These are phyloP conservation scores for Wallacemonas collosoma DNA, from an alignment of 208 protist species.

Conservation along the genomic window DNA sequence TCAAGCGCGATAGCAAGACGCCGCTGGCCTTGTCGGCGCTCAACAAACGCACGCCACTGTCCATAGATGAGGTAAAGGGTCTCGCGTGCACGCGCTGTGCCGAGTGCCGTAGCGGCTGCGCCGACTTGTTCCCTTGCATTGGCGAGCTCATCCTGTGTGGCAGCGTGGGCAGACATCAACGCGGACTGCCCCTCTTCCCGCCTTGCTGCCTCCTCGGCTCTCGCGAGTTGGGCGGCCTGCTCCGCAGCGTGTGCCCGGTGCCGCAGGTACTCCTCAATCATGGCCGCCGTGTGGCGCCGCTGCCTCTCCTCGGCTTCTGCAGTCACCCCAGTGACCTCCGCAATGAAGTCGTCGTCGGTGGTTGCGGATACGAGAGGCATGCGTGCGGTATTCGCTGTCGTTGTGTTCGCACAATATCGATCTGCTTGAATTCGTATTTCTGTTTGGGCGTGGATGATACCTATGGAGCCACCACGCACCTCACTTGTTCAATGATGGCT, in stretches of 20 bases:
- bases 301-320: conserved; percentile 14
- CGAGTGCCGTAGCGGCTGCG: conserved; percentile 12
- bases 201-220: conserved; percentile 7
- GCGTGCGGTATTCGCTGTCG: neutral
- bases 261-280: conserved; percentile 71
- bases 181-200: neutral
- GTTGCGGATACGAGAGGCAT: conserved; percentile 50
- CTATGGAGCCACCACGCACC: too few species aligned
- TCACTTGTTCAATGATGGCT: too few species aligned
- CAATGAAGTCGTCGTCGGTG: conserved; percentile 52
- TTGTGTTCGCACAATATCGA: neutral
- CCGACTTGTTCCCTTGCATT: conserved; percentile 10
- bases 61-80: conserved; percentile 23
- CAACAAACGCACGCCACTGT: conserved; percentile 35
- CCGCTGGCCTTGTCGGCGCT: conserved; percentile 24
- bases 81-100: neutral
- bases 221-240: conserved; percentile 7
- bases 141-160: neutral
- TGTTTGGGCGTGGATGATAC: neutral
- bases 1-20: conserved; percentile 15
- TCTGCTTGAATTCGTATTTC: neutral
- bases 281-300: conserved; percentile 38
- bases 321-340: conserved; percentile 38
- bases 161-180: neutral
- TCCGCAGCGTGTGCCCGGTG: conserved; percentile 26